These are phyloP conservation scores for Stramenopiles sp. DNA, from an alignment of 352 stramenopile genomes.

Conservation along the genomic window DNA sequence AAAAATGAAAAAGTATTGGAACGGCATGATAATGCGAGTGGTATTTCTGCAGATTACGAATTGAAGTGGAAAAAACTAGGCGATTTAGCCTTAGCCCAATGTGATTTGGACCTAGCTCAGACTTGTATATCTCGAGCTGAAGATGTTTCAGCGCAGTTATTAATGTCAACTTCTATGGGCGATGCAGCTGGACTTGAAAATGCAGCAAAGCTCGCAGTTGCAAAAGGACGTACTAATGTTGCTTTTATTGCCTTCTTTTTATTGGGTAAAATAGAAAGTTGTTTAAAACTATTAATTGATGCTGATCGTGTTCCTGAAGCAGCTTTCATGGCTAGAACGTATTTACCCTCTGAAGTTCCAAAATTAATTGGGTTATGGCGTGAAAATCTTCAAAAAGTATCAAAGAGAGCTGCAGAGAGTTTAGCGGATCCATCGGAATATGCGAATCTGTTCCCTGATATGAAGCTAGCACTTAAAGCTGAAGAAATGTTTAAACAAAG, in stretches of 20 bases:
- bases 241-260: conserved; percentile 71
- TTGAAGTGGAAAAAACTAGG: conserved; percentile 87
- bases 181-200: conserved; percentile 52
- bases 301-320: conserved; percentile 78
- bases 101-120: conserved; percentile 44
- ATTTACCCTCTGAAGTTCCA: conserved; percentile 66
- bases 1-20: no score
- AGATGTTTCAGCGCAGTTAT: conserved; percentile 73
- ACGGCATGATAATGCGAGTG: conserved; percentile 21
- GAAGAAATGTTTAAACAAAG: no score
- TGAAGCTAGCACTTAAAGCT: conserved; percentile 40
- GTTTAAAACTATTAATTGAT: conserved; percentile 63
- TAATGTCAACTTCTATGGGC: conserved; percentile 76
- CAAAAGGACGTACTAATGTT: conserved; percentile 29
- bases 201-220: conserved; percentile 40
- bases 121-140: conserved; percentile 61
- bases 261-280: conserved; percentile 65
- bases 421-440: conserved; percentile 59
- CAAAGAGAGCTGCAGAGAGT: conserved; percentile 52
- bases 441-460: conserved; percentile 69
- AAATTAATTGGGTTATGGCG: conserved; percentile 80
- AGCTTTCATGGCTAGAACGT: conserved; percentile 88
- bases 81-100: conserved; percentile 22
- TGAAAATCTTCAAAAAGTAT: conserved; percentile 28
- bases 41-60: conserved; percentile 66